These are phyloP conservation scores for Ceratocystis colombiana DNA, from an alignment of 2,329 filamentous ascomycete genomes.

Conservation along the genomic window DNA sequence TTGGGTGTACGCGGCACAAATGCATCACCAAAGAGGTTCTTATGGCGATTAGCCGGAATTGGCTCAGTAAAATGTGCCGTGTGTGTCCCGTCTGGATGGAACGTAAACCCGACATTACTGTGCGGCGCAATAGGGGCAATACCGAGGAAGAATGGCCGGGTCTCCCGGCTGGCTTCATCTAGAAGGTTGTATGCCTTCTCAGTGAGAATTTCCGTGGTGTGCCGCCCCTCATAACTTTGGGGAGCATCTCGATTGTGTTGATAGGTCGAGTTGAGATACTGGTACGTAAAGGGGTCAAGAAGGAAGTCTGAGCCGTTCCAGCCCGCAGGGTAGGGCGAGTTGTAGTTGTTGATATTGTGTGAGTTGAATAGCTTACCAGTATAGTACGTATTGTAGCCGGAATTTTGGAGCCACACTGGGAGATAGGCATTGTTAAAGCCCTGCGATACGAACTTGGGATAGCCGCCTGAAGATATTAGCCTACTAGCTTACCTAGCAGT, in stretches of 20 bases:
- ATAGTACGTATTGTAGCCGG: conserved; percentile 45
- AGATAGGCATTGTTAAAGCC: conserved; percentile 43
- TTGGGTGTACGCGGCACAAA: conserved; percentile 52
- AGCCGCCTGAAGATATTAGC: conserved; percentile 30
- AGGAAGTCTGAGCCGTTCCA: conserved; percentile 49
- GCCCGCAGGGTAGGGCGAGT: conserved; percentile 43
- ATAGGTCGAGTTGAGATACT: conserved; percentile 56
- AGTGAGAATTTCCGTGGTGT: conserved; percentile 44
- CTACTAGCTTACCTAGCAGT: conserved; percentile 7
- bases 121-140: conserved; percentile 41
- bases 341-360: conserved; percentile 41
- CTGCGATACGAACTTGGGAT: conserved; percentile 42
- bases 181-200: conserved; percentile 44
- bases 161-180: conserved; percentile 39
- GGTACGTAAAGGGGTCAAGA: conserved; percentile 57
- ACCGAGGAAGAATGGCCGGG: conserved; percentile 46
- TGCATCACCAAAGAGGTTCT: conserved; percentile 48
- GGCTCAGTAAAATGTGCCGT: conserved; percentile 32
- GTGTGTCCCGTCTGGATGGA: conserved; percentile 23
- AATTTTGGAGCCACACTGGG: conserved; percentile 42
- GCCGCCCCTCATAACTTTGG: conserved; percentile 42
- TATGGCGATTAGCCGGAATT: conserved; percentile 43
- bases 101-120: conserved; percentile 30
- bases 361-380: conserved; percentile 47
- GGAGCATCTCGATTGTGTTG: conserved; percentile 49